Evolutionary conservation across 129 eudicot species (phyloP).

Genomic region (Smallanthus sonchifolius): DNA sequence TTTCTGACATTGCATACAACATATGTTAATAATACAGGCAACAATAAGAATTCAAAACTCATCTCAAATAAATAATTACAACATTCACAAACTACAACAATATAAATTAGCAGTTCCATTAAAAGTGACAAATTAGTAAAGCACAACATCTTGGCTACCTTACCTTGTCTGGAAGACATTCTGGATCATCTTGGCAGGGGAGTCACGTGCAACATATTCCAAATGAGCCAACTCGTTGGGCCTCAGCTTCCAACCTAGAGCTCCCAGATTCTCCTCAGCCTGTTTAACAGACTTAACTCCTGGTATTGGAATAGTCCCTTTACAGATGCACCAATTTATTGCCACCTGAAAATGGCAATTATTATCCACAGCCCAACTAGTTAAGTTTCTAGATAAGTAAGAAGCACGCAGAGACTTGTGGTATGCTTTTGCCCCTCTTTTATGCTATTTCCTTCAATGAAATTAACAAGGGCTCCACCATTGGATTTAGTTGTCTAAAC

Average conservation of each 20-base stretch:
- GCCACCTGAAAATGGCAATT: conserved; percentile 59
- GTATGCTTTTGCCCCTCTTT: conserved; percentile 60
- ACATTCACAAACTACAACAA: too few relatives aligned
- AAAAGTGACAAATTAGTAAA: too few relatives aligned
- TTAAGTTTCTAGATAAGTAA: not conserved
- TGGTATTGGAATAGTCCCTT: conserved; percentile 88
- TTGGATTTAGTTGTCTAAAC: conserved; percentile 81
- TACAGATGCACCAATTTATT: conserved; percentile 93
- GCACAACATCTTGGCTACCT: too few relatives aligned
- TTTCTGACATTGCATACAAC: too few relatives aligned
- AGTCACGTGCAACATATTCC: conserved; percentile 60
- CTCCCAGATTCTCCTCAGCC: conserved; percentile 77
- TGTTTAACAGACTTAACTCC: conserved; percentile 88
- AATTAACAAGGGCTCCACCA: conserved; percentile 67
- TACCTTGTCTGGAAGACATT: conserved; percentile 84
- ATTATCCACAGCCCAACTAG: too few relatives aligned
- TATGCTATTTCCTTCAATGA: conserved; percentile 55
- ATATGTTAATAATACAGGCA: too few relatives aligned
- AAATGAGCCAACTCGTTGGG: conserved; percentile 56
- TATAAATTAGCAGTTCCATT: too few relatives aligned
- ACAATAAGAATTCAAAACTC: too few relatives aligned
- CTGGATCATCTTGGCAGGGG: conserved; percentile 80
- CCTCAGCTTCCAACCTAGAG: conserved; percentile 82
- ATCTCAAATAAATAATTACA: too few relatives aligned
- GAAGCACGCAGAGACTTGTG: conserved; percentile 58